Evolutionary conservation across 2,329 filamentous ascomycete species (phyloP), one percentile per base, ranked within the genome.

Genomic region (Meredithiella fracta): DNA sequence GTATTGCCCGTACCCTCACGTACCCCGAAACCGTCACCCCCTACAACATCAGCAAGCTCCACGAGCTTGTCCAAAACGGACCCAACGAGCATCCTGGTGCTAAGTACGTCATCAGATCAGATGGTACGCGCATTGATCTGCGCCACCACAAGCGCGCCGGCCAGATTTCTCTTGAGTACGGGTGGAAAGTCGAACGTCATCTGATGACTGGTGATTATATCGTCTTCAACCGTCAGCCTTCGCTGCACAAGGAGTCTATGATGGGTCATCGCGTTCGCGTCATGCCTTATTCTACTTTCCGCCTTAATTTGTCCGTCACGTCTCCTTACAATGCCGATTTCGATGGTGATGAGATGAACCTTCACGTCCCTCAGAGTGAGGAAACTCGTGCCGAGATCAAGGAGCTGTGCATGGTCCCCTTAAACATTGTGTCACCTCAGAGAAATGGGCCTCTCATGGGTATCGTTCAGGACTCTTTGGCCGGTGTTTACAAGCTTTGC

Each of bases 261-360:
- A 98, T 98, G 94, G 92, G 88, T 69, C 92, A 99, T 70, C 83
- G 88, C 63, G 92, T 98, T 60, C 84, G 85, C 59, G 92, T 99
- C 59, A 97, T 98, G 90, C 92, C 92, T 2, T 98, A 95, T 69
- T 98, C 92, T 4, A 99, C 92, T 1, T 99, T 99, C 75, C 84
- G 92, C 61, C 78, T 99, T 50, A 99, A 99, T 65, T 70, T 98
- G 62, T 98, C 92, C 0, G 92, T 98, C 65, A 98, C 94, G 0
- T 94, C 90, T 26, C 92, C 92, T 0, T 99, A 99, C 76, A 99
- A 99, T 72, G 92, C 92, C 64, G 92, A 98, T 86, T 98, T 98
- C 72, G 92, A 98, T 66, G 92, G 92, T 72, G 92, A 98, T 68
- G 92, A 99, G 71, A 99, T 99, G 92, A 99, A 99, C 67, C 80